Conservation (phyloP, 2,329 filamentous ascomycete genomes). For the Phyllosticta citribraziliensis region DNA sequence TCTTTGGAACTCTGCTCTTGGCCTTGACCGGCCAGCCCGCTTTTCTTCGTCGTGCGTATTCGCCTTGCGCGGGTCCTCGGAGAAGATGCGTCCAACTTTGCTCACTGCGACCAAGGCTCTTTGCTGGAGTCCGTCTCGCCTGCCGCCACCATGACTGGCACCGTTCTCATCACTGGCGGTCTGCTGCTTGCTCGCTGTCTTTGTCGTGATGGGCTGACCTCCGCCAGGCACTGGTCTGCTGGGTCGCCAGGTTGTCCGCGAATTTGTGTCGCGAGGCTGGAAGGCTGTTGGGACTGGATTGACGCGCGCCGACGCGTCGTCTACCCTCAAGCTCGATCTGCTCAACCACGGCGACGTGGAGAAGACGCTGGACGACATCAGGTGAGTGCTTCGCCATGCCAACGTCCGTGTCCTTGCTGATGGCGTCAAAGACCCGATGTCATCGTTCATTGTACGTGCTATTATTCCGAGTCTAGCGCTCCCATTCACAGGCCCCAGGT, state of each 20-base stretch:
- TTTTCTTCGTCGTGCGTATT: slow-evolving; percentile 45
- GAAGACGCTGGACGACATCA: slow-evolving; percentile 40
- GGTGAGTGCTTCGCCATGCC: slow-evolving; percentile 28
- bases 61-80: slow-evolving; percentile 37
- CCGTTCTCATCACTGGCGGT: slow-evolving; percentile 68
- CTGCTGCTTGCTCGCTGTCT: slow-evolving; percentile 9
- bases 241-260: slow-evolving; percentile 64
- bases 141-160: slow-evolving; percentile 31
- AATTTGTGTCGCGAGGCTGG: slow-evolving; percentile 59
- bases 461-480: slow-evolving; percentile 4
- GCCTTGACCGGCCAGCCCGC: background rate
- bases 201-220: slow-evolving; percentile 1
- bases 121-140: background rate
- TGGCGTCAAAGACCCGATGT: slow-evolving; percentile 52
- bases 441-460: slow-evolving; percentile 64
- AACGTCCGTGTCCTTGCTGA: background rate
- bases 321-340: slow-evolving; percentile 48
- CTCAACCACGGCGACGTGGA: slow-evolving; percentile 36
- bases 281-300: slow-evolving; percentile 41
- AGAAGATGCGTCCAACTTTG: slow-evolving; percentile 34
- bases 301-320: slow-evolving; percentile 60
- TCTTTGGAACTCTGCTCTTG: slow-evolving; percentile 54
- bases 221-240: slow-evolving; percentile 63
- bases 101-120: background rate
- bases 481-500: slow-evolving; percentile 37